These are phyloP conservation scores for Zoysia matrella DNA, from an alignment of 202 grass and related monocot species.

Conservation along the genomic window DNA sequence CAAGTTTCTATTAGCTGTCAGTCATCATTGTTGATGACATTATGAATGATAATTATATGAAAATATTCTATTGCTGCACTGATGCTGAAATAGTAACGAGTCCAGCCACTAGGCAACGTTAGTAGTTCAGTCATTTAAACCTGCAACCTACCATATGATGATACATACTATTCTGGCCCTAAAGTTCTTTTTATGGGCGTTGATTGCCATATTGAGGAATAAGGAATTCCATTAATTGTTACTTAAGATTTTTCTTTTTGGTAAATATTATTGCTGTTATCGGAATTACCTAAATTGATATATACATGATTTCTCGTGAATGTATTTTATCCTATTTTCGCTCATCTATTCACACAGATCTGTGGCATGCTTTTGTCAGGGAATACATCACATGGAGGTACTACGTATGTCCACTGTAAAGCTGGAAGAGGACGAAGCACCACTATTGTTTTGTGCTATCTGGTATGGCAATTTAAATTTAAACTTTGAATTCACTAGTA, in stretches of 20 bases:
- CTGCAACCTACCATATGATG: neutral
- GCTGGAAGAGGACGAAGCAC: slow-evolving; percentile 85
- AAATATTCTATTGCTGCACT: neutral
- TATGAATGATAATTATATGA: slow-evolving; percentile 21
- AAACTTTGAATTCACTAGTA: neutral
- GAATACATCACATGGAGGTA: slow-evolving; percentile 61
- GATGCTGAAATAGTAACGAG: neutral
- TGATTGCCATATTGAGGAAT: neutral
- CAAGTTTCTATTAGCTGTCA: slow-evolving; percentile 41
- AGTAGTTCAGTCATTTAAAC: slow-evolving; percentile 1
- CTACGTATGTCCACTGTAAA: slow-evolving; percentile 45
- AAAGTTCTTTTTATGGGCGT: neutral
- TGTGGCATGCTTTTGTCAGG: slow-evolving; percentile 41
- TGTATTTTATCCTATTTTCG: neutral
- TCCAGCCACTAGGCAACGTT: neutral
- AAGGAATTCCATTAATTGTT: neutral
- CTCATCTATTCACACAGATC: neutral
- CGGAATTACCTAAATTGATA: neutral
- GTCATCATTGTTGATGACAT: neutral
- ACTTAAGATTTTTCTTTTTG: neutral
- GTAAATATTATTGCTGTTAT: neutral
- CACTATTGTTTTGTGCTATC: slow-evolving; percentile 93
- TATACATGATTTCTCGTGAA: neutral
- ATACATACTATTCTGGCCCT: neutral
- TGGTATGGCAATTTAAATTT: slow-evolving; percentile 57